Evolutionary conservation across 768 basidiomycete species (phyloP).

Genomic region (Leccinum ochraceum): DNA sequence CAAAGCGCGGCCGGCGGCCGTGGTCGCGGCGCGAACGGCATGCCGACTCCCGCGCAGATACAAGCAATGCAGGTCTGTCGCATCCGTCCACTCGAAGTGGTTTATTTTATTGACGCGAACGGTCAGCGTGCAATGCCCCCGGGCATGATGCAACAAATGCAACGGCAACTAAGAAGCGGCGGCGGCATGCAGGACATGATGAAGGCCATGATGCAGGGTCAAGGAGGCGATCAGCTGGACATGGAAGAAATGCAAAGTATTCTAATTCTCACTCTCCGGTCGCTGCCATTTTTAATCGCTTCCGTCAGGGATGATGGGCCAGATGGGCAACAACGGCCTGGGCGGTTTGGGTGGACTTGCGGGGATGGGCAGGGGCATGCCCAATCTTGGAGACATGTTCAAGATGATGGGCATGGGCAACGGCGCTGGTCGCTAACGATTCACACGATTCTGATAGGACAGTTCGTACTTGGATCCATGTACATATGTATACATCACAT

Average conservation of each 20-base stretch:
- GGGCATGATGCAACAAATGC: constrained; percentile 94
- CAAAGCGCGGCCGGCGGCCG: too few relatives aligned
- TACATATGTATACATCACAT: constrained; percentile 13
- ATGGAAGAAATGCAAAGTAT: constrained; percentile 94
- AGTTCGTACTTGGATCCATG: constrained; percentile 14
- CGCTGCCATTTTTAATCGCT: constrained; percentile 9
- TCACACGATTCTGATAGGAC: constrained; percentile 9
- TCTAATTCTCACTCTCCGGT: constrained; percentile 25
- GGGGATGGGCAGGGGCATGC: constrained; percentile 63
- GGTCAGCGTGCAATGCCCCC: constrained; percentile 87
- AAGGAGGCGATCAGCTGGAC: constrained; percentile 85
- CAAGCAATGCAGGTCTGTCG: constrained; percentile 85
- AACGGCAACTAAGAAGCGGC: constrained; percentile 72
- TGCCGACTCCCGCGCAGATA: constrained; percentile 92
- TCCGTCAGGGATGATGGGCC: constrained; percentile 77
- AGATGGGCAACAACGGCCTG: constrained; percentile 67
- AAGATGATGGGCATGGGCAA: constrained; percentile 89
- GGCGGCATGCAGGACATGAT: constrained; percentile 98
- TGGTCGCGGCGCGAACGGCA: constrained; percentile 82
- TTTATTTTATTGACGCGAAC: constrained; percentile 9
- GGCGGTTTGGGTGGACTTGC: constrained; percentile 52
- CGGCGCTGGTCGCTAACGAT: constrained; percentile 33
- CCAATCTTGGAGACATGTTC: constrained; percentile 75
- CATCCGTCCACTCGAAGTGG: background rate
- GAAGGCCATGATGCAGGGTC: constrained; percentile 96